A percentile compares a stretch with the other conserved stretches of the same genome.
phyloP scores from a whole-genome alignment of 768 basidiomycete genomes.

The Pholiota molesta region DNA sequence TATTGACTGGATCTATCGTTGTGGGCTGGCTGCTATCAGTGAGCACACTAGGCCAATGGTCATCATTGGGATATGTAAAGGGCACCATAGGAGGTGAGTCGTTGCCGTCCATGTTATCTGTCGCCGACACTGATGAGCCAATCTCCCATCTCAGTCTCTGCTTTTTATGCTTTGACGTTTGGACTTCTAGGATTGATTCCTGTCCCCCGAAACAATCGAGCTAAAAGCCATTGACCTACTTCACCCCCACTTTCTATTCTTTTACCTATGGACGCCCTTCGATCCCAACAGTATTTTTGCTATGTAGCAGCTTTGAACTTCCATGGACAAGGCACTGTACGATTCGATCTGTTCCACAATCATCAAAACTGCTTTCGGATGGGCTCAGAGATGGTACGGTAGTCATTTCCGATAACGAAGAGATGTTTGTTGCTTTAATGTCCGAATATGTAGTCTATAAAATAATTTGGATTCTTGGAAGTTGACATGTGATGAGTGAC shows the following conservation, averaged over 20 bases:
- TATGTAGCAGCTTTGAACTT: not conserved
- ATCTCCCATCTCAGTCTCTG: conserved; percentile 51
- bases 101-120: not conserved
- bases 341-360: not conserved
- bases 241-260: not conserved
- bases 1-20: conserved; percentile 70
- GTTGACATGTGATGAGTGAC: not conserved
- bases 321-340: not conserved
- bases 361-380: not conserved
- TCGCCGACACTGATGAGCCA: not conserved
- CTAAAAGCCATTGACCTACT: conserved; percentile 19
- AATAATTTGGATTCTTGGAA: not conserved
- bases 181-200: conserved; percentile 78
- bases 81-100: conserved; percentile 65
- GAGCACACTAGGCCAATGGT: conserved; percentile 68
- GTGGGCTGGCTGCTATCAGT: conserved; percentile 68
- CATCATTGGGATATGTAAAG: conserved; percentile 62
- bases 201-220: conserved; percentile 48
- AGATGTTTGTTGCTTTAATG: not conserved
- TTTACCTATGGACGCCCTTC: not conserved
- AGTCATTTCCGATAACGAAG: not conserved
- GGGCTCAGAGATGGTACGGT: not conserved
- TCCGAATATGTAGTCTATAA: conserved; percentile 6
- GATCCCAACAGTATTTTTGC: not conserved
- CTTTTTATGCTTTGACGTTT: conserved; percentile 69